These are phyloP conservation scores for Botrytis paeoniae DNA, from an alignment of 2,329 filamentous ascomycete species.

Conservation along the genomic window DNA sequence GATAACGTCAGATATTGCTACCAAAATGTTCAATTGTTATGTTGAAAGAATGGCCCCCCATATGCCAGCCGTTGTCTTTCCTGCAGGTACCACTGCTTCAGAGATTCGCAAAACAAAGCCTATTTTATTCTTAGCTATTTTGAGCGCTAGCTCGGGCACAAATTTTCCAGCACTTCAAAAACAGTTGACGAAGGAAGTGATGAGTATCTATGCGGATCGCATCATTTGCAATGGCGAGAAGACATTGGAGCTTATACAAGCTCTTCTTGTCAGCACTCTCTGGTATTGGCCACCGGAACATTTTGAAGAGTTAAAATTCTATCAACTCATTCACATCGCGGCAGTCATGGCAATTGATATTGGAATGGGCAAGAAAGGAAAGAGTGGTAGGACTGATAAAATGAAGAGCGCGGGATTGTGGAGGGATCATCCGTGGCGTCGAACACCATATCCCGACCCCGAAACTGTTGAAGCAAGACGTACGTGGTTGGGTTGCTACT, in stretches of 20 bases:
- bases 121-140: conserved; percentile 66
- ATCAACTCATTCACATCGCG: conserved; percentile 51
- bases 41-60: conserved; percentile 58
- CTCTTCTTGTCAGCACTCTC: conserved; percentile 47
- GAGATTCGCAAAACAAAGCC: conserved; percentile 60
- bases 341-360: conserved; percentile 47
- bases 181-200: conserved; percentile 47
- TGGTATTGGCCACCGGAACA: conserved; percentile 50
- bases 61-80: conserved; percentile 61
- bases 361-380: conserved; percentile 38
- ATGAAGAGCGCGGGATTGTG: conserved; percentile 43
- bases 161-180: conserved; percentile 45
- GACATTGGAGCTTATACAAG: conserved; percentile 50
- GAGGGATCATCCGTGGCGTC: conserved; percentile 44
- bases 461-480: conserved; percentile 38
- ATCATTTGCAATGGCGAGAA: conserved; percentile 50
- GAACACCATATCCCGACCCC: conserved; percentile 37
- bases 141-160: conserved; percentile 59
- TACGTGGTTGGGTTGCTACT: conserved; percentile 39
- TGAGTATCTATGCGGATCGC: conserved; percentile 47
- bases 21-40: conserved; percentile 56
- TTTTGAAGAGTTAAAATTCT: conserved; percentile 48
- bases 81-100: conserved; percentile 49
- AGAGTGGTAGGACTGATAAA: conserved; percentile 33
- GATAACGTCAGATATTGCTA: conserved; percentile 53